Conservation (phyloP, 805 yeast genomes). For the Candida odintsovae region DNA sequence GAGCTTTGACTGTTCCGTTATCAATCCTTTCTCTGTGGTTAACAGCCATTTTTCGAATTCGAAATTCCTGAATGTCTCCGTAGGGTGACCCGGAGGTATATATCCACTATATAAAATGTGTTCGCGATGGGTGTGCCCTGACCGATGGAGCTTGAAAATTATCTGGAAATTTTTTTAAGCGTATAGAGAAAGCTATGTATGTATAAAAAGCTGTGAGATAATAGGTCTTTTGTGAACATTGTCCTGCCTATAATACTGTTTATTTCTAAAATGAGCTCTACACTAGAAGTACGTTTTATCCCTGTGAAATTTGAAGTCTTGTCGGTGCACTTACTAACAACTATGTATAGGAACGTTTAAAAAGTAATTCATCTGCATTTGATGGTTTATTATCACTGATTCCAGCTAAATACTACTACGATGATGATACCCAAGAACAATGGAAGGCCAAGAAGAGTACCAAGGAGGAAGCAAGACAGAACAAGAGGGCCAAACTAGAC, state of each 20-base stretch:
- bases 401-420: constrained; percentile 92
- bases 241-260: background rate
- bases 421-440: constrained; percentile 82
- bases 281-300: constrained; percentile 47
- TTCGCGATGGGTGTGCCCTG: background rate
- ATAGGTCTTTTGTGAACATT: background rate
- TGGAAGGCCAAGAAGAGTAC: constrained; percentile 83
- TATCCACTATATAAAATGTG: background rate
- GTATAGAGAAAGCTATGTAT: background rate
- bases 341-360: constrained; percentile 57
- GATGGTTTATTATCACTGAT: constrained; percentile 85
- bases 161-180: background rate
- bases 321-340: background rate
- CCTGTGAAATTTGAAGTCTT: background rate
- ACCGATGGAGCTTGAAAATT: background rate
- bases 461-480: constrained; percentile 54
- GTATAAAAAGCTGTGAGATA: background rate
- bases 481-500: constrained; percentile 68
- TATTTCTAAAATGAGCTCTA: constrained; percentile 39
- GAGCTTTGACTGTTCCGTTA: background rate
- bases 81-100: background rate
- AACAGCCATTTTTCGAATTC: background rate
- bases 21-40: background rate
- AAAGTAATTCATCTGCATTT: constrained; percentile 75
- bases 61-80: background rate